Base-by-base conservation (phyloP, 345 rosid species). In the Populus euphratica region DNA sequence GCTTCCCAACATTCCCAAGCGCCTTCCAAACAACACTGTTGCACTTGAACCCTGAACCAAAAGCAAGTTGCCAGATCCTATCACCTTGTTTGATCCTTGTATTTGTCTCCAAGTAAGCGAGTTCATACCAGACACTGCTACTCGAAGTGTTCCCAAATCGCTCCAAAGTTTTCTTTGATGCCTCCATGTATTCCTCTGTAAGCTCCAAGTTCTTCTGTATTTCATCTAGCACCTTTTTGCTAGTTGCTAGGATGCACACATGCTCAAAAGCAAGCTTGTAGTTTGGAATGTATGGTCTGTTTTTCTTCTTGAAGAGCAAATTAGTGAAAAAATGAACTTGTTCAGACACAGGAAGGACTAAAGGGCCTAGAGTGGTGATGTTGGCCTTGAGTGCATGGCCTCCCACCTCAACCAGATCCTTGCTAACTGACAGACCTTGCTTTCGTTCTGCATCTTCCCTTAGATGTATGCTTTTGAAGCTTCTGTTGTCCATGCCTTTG, bases 81-180 rank as follows among this genome's bases (percentile, higher is more conserved):
- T 92, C 86, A 1, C 90, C 91, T 74, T 73, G 79, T 80, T 83
- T 90, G 4, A 93, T 77, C 82, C 79, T 86, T n/a, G 6, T 50
- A 36, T 79, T 82, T 31, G 87, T 87, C 78, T 93, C 94, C 85
- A 90, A 74, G 82, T 86, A 90, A 68, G 93, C 93, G 71, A 92
- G 83, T 67, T 90, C 91, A 47, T 92, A 90, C 97, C 94, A 92
- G 41, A 87, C 76, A 17, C 93, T 89, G 49, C 94, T 90, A 73
- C 95, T 92, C 0, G 93, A 91, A 8, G 93, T 90, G 76, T 92
- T 92, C 47, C 94, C 97, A 6, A 92, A 91, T 18, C 88, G 82
- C 76, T 87, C 86, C 72, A 91, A 27, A 2, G 97, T 91, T 77
- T 62, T 86, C 74, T 91, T 79, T 0, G 96, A 91, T 0, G 93